Conservation (phyloP, 768 basidiomycete genomes). For the Astraeus odoratus region DNA sequence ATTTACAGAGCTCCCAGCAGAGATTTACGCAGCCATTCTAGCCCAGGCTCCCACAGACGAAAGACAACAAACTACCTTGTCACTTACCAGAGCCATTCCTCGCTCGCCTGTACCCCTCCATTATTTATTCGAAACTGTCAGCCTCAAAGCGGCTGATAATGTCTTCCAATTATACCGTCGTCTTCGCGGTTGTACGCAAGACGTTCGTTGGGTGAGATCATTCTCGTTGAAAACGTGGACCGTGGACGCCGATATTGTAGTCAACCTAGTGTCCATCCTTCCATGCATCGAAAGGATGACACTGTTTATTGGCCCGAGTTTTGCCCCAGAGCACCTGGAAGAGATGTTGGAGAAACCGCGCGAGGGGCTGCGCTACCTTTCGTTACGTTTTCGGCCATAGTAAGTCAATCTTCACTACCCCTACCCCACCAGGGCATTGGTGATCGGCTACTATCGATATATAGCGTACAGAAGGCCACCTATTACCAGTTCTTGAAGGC, state of each 20-base stretch:
- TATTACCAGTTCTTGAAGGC: constrained; percentile 82
- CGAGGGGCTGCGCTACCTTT: constrained; percentile 41
- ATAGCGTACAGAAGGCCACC: constrained; percentile 61
- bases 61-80: constrained; percentile 46
- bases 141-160: constrained; percentile 43
- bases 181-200: constrained; percentile 34
- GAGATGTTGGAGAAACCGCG: constrained; percentile 53
- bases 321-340: constrained; percentile 76
- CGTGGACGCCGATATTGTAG: constrained; percentile 67
- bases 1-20: constrained; percentile 46
- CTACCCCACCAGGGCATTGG: constrained; percentile 1
- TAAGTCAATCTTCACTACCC: constrained; percentile 30
- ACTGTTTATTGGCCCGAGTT: constrained; percentile 69
- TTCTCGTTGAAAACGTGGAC: constrained; percentile 57
- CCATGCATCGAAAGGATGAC: constrained; percentile 42
- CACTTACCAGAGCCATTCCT: constrained; percentile 61
- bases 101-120: constrained; percentile 46
- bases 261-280: constrained; percentile 59
- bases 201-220: constrained; percentile 37
- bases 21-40: constrained; percentile 60
- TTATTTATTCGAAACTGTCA: constrained; percentile 53
- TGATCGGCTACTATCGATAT: background rate
- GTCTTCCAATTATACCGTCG: constrained; percentile 51
- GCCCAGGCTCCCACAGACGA: constrained; percentile 38
- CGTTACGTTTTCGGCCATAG: constrained; percentile 81